phyloP scores from a whole-genome alignment of 306 rosid genomes.

The Delonix regia region DNA sequence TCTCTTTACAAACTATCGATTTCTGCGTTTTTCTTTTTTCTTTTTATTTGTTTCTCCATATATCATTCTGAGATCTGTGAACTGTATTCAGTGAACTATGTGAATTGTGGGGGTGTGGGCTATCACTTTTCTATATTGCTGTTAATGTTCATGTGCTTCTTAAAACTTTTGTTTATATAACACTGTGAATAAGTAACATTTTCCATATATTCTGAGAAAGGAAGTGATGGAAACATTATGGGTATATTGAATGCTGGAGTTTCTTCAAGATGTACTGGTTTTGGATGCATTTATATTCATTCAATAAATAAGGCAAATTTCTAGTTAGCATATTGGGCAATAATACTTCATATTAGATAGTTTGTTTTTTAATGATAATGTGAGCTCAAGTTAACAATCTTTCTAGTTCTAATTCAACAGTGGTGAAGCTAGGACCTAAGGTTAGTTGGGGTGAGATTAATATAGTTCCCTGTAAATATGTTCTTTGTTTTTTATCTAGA shows the following conservation, averaged over 20 bases:
- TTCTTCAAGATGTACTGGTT: not conserved
- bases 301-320: not conserved
- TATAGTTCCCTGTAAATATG: too few relatives aligned
- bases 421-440: too few relatives aligned
- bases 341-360: not conserved
- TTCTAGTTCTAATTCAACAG: too few relatives aligned
- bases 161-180: not conserved
- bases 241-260: not conserved
- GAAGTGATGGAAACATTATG: conserved; percentile 8
- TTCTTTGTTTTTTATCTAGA: too few relatives aligned
- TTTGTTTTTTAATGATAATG: not conserved
- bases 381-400: not conserved
- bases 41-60: too few relatives aligned
- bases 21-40: conserved; percentile 15
- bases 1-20: conserved; percentile 28
- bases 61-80: not conserved
- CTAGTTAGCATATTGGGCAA: not conserved
- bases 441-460: too few relatives aligned
- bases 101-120: not conserved
- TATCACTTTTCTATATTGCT: not conserved
- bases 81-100: not conserved
- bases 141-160: not conserved
- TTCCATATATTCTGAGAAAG: not conserved
- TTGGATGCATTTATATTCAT: not conserved
- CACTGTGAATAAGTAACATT: not conserved